Evolutionary conservation across 2,329 filamentous ascomycete genomes (phyloP).

Genomic region (Fusarium duplospermum): DNA sequence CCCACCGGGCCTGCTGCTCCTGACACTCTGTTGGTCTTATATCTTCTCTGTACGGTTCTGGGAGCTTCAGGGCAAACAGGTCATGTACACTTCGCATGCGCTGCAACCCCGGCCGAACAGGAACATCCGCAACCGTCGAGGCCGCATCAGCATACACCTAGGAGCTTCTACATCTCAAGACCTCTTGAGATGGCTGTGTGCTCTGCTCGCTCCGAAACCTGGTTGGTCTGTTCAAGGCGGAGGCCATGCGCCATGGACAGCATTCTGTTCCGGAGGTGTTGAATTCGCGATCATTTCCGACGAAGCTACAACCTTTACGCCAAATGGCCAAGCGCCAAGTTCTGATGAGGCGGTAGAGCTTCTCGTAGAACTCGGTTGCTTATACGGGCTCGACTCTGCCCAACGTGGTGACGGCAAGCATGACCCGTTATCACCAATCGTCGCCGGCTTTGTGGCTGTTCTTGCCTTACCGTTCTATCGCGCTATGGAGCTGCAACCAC

Average conservation of each 20-base stretch:
- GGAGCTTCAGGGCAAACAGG: slow-evolving; percentile 9
- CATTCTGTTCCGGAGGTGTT: neutral
- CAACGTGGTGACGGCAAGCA: too few species aligned
- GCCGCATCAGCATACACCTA: neutral
- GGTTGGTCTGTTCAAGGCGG: slow-evolving; percentile 3
- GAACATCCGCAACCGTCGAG: neutral
- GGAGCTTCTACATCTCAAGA: neutral
- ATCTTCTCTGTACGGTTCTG: slow-evolving; percentile 8
- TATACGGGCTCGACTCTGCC: slow-evolving; percentile 1
- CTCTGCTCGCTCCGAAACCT: slow-evolving; percentile 6
- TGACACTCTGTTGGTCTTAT: slow-evolving; percentile 13
- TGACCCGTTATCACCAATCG: neutral
- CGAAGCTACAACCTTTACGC: neutral
- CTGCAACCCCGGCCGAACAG: neutral
- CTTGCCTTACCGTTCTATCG: slow-evolving; percentile 9
- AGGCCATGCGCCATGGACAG: slow-evolving; percentile 8
- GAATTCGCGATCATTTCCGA: neutral
- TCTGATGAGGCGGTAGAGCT: slow-evolving; percentile 7
- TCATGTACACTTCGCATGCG: neutral
- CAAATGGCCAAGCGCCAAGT: neutral
- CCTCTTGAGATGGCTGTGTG: slow-evolving; percentile 7
- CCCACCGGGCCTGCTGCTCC: slow-evolving; percentile 6
- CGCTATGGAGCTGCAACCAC: neutral
- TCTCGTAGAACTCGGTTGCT: slow-evolving; percentile 3
- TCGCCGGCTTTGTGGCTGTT: slow-evolving; percentile 3